Evolutionary conservation across 2,329 filamentous ascomycete species (phyloP).

Genomic region (Aureobasidium sp.): DNA sequence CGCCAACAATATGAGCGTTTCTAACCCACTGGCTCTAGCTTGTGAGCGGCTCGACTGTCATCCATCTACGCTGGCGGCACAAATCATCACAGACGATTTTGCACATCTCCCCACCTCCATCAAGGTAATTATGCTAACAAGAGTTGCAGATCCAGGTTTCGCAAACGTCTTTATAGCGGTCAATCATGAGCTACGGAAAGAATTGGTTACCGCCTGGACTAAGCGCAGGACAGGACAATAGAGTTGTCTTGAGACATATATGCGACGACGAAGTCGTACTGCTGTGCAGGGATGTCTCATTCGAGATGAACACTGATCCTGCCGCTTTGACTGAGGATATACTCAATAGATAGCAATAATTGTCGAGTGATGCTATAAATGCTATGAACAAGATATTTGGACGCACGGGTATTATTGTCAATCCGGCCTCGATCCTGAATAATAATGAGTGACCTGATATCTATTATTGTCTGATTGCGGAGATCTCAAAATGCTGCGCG

Average conservation of each 20-base stretch:
- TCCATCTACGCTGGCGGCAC: conserved; percentile 8
- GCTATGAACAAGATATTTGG: background rate
- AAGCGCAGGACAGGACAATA: background rate
- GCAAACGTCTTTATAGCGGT: conserved; percentile 3
- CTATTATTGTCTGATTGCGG: background rate
- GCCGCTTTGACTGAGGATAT: background rate
- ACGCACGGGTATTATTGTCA: background rate
- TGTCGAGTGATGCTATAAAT: background rate
- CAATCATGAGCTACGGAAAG: background rate
- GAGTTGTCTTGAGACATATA: background rate
- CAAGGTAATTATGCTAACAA: conserved; percentile 2
- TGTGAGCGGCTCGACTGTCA: background rate
- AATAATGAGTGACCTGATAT: conserved; percentile 2
- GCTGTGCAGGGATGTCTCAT: background rate
- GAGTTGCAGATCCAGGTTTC: background rate
- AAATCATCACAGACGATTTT: conserved; percentile 8
- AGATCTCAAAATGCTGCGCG: conserved; percentile 1
- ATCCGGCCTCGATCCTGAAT: conserved; percentile 1
- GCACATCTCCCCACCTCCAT: background rate
- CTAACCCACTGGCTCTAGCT: background rate
- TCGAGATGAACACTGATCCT: background rate
- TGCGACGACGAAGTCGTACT: background rate
- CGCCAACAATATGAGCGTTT: background rate
- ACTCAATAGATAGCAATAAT: background rate
- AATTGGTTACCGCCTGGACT: background rate